Percentiles rank a stretch among this genome's conserved stretches.
Evolutionary conservation across 768 basidiomycete genomes (phyloP).

Genomic region (Xerocomellus dryophilus): DNA sequence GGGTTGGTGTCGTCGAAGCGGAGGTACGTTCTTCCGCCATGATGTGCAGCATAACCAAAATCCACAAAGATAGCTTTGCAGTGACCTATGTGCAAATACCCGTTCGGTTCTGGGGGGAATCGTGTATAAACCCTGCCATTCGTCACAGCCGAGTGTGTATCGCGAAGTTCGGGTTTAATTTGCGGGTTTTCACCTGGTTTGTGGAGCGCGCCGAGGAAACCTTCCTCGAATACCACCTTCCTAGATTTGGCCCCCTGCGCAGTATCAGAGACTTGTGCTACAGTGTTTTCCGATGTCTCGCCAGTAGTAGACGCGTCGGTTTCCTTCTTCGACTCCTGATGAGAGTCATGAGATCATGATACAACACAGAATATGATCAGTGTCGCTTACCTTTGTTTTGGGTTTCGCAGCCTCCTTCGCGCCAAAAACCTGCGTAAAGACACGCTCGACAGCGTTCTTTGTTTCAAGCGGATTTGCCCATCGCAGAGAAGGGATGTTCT

Average conservation of each 20-base stretch:
- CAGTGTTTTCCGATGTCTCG: slow-evolving; percentile 18
- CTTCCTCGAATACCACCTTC: slow-evolving; percentile 85
- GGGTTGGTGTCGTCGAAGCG: slow-evolving; percentile 99
- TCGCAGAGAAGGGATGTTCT: slow-evolving; percentile 57
- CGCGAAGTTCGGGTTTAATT: slow-evolving; percentile 69
- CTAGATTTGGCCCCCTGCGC: slow-evolving; percentile 36
- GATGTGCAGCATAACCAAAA: slow-evolving; percentile 96
- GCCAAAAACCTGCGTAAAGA: slow-evolving; percentile 68
- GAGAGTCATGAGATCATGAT: not conserved
- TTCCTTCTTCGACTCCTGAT: slow-evolving; percentile 52
- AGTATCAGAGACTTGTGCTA: slow-evolving; percentile 33
- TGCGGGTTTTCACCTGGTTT: slow-evolving; percentile 94
- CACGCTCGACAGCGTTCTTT: slow-evolving; percentile 74
- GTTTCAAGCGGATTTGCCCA: slow-evolving; percentile 86
- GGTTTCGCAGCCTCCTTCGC: slow-evolving; percentile 63
- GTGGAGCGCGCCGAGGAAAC: slow-evolving; percentile 89
- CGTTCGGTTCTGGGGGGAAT: slow-evolving; percentile 98
- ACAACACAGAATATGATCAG: not conserved
- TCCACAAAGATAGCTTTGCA: slow-evolving; percentile 98
- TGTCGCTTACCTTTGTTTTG: slow-evolving; percentile 56
- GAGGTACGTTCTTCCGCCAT: slow-evolving; percentile 90
- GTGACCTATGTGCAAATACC: slow-evolving; percentile 92
- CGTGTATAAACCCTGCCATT: slow-evolving; percentile 87
- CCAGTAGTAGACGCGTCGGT: slow-evolving; percentile 11
- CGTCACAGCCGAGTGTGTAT: slow-evolving; percentile 77